Conservation (phyloP, 257 asterid species). For the Paulownia fortunei region DNA sequence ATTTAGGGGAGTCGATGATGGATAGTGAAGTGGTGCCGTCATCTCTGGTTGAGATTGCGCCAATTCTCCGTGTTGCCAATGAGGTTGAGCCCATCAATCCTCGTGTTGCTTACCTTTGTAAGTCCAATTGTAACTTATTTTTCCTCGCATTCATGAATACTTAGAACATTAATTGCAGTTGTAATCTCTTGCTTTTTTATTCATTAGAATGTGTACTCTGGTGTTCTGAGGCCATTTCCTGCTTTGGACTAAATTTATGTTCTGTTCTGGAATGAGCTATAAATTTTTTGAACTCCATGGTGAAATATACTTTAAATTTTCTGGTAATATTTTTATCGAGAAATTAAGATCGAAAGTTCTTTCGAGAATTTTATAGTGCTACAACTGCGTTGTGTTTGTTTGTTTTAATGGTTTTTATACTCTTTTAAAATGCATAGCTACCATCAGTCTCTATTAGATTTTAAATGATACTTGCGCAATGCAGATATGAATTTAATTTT, state of each 20-base stretch:
- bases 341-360: neutral
- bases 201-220: neutral
- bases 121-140: conserved; percentile 40
- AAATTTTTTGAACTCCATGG: neutral
- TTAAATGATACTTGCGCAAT: neutral
- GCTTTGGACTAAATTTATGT: conserved; percentile 20
- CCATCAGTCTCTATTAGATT: neutral
- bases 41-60: conserved; percentile 93
- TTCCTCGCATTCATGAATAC: neutral
- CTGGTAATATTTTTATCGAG: neutral
- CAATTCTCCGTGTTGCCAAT: conserved; percentile 97
- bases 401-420: neutral
- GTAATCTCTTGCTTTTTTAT: neutral
- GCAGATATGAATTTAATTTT: neutral
- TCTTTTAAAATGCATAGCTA: neutral
- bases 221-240: neutral
- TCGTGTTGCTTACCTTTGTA: conserved; percentile 96
- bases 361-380: neutral
- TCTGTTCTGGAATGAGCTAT: neutral
- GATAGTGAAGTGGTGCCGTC: conserved; percentile 99
- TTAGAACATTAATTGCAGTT: conserved; percentile 16
- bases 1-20: conserved; percentile 95
- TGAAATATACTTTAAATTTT: neutral
- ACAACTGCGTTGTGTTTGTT: neutral
- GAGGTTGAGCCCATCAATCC: conserved; percentile 92